Base-by-base conservation (phyloP, 2,329 filamentous ascomycete species). In the Fusarium phyllophilum region DNA sequence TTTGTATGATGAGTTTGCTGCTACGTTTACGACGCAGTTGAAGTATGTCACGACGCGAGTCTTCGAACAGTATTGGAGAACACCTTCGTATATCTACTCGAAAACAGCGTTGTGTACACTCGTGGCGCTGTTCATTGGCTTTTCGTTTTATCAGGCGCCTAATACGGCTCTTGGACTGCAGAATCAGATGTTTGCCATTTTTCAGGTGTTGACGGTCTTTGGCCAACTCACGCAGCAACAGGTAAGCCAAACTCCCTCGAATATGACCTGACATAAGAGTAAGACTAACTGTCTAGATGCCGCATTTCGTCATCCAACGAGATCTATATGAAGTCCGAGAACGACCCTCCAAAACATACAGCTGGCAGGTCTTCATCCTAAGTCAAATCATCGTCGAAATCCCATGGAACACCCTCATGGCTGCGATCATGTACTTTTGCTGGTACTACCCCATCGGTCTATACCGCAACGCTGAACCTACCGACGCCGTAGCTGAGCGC, bases 371-470 rank as follows among this genome's bases (percentile, higher is more conserved):
- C 3, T 93, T 90, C 9, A 89, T 93, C 79, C 82, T 92, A 17
- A 86, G 88, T 61, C 91, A 92, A 76, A 89, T 94, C 59, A 79
- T 91, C 14, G 91, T 93, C 61, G 92, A 95, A 79, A 82, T 94
- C 0, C 91, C 92, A 0, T 94, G 91, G 88, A 91, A 93, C 76
- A 87, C 89, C 0, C 80, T 93, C 26, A 88, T 90, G 82, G 87
- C 89, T 3, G 83, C 91, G n/a, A 78, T 93, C 45, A 89, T 92
- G 76, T 94, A 86, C 83, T 84, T 91, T 70, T 89, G 86, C 77
- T 92, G 90, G 86, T 94, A 94, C 83, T 94, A 92, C 77, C 91
- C 92, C 1, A 89, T 93, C 57, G 89, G 90, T 1, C 84, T 92
- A 31, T 88, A 90, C 78, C 82, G 83, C 59, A 92, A 92, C 75